phyloP scores from a whole-genome alignment of 2,329 filamentous ascomycete species.

The Aspergillus luchuensis region DNA sequence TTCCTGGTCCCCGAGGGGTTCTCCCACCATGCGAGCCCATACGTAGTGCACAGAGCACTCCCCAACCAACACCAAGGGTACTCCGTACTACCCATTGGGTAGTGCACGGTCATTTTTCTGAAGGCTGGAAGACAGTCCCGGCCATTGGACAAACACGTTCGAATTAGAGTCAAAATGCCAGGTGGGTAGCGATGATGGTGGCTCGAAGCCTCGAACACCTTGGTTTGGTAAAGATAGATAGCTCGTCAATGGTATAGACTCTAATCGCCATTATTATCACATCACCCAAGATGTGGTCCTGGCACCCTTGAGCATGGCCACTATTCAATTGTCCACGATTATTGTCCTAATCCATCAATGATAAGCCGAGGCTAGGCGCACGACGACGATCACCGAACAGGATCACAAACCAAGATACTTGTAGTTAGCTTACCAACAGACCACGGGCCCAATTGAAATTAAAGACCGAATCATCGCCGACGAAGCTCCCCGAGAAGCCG shows the following conservation, averaged over 20 bases:
- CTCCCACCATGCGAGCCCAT: not conserved
- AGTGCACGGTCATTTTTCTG: not conserved
- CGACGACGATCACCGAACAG: not conserved
- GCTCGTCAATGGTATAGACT: not conserved
- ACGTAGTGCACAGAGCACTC: not conserved
- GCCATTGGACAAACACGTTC: not conserved
- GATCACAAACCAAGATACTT: not conserved
- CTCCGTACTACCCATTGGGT: not conserved
- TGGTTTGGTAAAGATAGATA: not conserved
- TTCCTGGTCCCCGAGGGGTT: not conserved
- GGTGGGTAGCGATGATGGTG: not conserved
- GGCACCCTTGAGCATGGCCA: not conserved
- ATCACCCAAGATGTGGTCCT: not conserved
- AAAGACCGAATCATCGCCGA: not conserved
- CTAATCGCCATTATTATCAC: not conserved
- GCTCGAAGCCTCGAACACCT: not conserved
- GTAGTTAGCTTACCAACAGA: not conserved
- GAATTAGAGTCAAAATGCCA: not conserved
- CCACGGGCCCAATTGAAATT: not conserved
- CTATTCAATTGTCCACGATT: not conserved
- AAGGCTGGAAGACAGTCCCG: not conserved
- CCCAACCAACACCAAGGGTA: not conserved
- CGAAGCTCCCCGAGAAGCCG: not conserved
- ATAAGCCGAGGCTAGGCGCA: not conserved
- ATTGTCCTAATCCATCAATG: not conserved